phyloP scores from a whole-genome alignment of 441 rosid species.

The Viola pubescens region DNA sequence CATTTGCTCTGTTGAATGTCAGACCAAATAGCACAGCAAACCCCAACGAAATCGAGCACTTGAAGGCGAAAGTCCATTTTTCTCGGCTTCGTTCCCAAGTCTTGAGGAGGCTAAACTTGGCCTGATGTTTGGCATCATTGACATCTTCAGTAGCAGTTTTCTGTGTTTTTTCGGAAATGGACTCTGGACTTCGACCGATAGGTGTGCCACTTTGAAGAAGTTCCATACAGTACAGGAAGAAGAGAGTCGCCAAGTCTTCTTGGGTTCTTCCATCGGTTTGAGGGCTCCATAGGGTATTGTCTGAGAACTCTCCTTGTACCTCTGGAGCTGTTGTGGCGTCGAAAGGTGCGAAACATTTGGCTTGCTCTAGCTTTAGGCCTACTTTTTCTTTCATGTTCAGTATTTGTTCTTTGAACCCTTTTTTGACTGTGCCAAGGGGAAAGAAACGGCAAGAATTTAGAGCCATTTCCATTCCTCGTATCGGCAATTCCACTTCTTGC shows the following conservation, averaged over 20 bases:
- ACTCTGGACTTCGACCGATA: constrained; percentile 4
- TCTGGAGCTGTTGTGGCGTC: constrained; percentile 36
- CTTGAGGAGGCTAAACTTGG: constrained; percentile 13
- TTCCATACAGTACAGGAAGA: constrained; percentile 54
- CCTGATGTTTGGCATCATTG: constrained; percentile 16
- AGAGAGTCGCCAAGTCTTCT: constrained; percentile 42
- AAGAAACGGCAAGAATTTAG: constrained; percentile 41
- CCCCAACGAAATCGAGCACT: constrained; percentile 65
- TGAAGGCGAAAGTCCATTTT: constrained; percentile 46
- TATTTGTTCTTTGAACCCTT: constrained; percentile 27
- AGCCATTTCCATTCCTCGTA: constrained; percentile 62
- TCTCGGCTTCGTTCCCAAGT: constrained; percentile 22
- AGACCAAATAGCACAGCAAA: constrained; percentile 66
- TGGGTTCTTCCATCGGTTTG: constrained; percentile 24
- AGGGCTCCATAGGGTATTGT: constrained; percentile 18
- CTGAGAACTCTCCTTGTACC: constrained; percentile 17
- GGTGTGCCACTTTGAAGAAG: constrained; percentile 41
- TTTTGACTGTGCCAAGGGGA: constrained; percentile 35
- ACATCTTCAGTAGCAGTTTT: constrained; percentile 18
- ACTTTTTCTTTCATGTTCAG: constrained; percentile 28
- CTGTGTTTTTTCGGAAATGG: not conserved
- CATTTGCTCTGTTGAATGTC: constrained; percentile 41
- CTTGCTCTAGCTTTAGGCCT: constrained; percentile 34
- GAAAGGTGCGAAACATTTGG: constrained; percentile 23
- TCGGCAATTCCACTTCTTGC: constrained; percentile 34